Percentiles rank a stretch among this genome's conserved stretches.
Evolutionary conservation across 164 flowering plant species (phyloP).

Genomic region (Kingdonia uniflora): DNA sequence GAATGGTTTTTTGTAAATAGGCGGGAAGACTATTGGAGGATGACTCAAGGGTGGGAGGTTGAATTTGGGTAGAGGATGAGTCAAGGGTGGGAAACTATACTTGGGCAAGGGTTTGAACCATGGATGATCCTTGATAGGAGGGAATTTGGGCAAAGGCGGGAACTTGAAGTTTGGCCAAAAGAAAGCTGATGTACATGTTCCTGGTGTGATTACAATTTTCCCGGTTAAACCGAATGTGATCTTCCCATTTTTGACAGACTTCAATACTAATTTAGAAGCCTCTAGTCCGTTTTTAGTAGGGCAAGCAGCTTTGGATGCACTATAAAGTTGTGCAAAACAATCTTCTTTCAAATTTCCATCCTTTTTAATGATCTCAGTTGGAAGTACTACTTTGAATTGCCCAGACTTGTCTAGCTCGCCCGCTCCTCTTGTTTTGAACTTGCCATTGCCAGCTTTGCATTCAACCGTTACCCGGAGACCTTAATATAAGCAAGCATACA

Average conservation of each 20-base stretch:
- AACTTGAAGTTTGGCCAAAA: constrained; percentile 44
- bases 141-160: constrained; percentile 24
- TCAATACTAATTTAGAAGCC: constrained; percentile 35
- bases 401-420: constrained; percentile 60
- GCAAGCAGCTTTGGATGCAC: constrained; percentile 51
- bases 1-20: constrained; percentile 10
- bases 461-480: constrained; percentile 62
- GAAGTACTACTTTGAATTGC: constrained; percentile 49
- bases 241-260: constrained; percentile 30
- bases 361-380: constrained; percentile 28
- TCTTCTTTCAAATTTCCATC: constrained; percentile 47
- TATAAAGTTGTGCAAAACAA: constrained; percentile 67
- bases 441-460: constrained; percentile 48
- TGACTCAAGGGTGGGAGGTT: background rate
- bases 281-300: constrained; percentile 43
- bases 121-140: constrained; percentile 2
- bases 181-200: constrained; percentile 50
- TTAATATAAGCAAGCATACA: constrained; percentile 13
- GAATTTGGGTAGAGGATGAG: too few species aligned
- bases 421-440: constrained; percentile 33
- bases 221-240: constrained; percentile 29
- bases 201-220: constrained; percentile 49
- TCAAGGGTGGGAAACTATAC: background rate
- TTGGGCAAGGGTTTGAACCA: constrained; percentile 1
- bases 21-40: constrained; percentile 15